Base-by-base conservation (phyloP, 2,329 filamentous ascomycete genomes). In the Exophiala oligosperma region DNA sequence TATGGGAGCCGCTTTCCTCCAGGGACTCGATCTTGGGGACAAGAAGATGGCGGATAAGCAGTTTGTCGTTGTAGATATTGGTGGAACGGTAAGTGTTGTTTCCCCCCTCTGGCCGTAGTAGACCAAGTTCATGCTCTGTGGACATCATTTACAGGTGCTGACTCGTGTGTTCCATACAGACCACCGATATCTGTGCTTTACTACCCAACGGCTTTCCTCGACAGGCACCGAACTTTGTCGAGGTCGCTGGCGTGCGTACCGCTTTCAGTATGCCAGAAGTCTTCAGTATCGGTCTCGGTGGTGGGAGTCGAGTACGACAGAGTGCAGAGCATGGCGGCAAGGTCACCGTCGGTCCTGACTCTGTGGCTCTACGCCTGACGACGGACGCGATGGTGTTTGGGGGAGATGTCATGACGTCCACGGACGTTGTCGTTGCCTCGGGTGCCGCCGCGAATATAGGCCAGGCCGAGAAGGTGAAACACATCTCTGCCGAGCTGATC, bases 1-100 rank as follows among this genome's bases (percentile, higher is more conserved):
- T 75, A 79, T 81, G 52, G 84, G 84, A 1, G 84, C 84, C 1
- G 85, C 84, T 0, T 87, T 86, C 55, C 71, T 89, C 1, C 78
- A 79, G 44, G 67, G 65, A 2, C 66, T 70, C 24, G 49, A 54
- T 57, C 24, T 57, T 28, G 59, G 50, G 11, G 52, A 56, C 43
- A 28, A 58, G 32, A 49, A 49, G 21, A 61, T 69, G 21, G 66
- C 64, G 6, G 61, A 68, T 50, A 70, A 65, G 37, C 59, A 76
- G 72, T 56, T 76, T 69, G 44, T 65, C n/a, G 81, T 85, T 0
- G 81, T 84, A 0, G 76, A 85, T 1, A 78, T 86, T 26, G 84
- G 84, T 9, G 83, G 84, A n/a, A 86, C 84, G 7, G 32, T 35
- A 35, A 35, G 32, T 9, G 8, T 35, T 35, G 32, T 11, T 2